These are phyloP conservation scores for Curvularia eragrostidis DNA, from an alignment of 2,329 filamentous ascomycete genomes.

Conservation along the genomic window DNA sequence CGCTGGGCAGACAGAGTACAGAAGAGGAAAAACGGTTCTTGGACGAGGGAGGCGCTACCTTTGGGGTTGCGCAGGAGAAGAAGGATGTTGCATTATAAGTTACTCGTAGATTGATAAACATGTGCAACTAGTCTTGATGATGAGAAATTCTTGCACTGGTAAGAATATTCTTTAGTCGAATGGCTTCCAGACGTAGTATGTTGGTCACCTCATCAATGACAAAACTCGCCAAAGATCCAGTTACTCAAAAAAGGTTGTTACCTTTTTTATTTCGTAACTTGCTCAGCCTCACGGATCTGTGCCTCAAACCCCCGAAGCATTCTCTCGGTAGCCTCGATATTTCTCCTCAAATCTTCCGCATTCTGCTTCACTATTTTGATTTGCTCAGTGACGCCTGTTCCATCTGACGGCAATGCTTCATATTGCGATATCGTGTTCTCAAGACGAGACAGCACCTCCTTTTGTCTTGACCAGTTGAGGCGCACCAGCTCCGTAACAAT, in stretches of 20 bases:
- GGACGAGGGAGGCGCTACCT: conserved; percentile 52
- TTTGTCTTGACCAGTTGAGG: conserved; percentile 16
- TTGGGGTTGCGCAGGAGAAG: conserved; percentile 42
- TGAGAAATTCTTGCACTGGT: not conserved
- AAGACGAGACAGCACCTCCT: conserved; percentile 6
- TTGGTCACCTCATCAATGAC: not conserved
- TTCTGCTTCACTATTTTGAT: conserved; percentile 10
- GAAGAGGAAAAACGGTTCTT: conserved; percentile 61
- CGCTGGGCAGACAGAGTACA: conserved; percentile 58
- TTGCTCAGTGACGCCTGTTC: conserved; percentile 1
- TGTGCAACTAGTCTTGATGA: not conserved
- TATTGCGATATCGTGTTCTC: conserved; percentile 10
- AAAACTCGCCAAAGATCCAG: not conserved
- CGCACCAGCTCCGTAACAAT: conserved; percentile 14
- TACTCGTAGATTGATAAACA: not conserved
- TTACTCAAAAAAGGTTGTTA: no score
- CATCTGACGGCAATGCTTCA: conserved; percentile 8
- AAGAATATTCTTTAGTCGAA: not conserved
- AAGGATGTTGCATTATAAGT: not conserved
- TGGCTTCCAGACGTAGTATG: not conserved
- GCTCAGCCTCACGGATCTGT: conserved; percentile 15
- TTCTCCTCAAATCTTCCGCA: conserved; percentile 11
- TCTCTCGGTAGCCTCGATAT: conserved; percentile 23
- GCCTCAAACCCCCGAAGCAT: conserved; percentile 28
- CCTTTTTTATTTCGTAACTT: not conserved